Evolutionary conservation across 1,284 basidiomycete genomes (phyloP).

Genomic region (Cryptococcus sp.): DNA sequence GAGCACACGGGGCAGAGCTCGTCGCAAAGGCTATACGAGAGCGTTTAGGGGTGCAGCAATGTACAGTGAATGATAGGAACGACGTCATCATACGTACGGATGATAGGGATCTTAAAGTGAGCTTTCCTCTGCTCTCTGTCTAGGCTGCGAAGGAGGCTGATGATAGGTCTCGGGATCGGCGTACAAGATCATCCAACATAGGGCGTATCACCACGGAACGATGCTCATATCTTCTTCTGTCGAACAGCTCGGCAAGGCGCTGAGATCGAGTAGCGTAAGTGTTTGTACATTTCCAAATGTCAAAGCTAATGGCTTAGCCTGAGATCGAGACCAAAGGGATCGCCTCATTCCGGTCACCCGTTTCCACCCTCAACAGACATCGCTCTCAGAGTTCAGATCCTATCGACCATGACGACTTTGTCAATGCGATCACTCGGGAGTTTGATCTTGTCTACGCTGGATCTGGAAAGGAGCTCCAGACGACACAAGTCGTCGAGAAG

Average conservation of each 20-base stretch:
- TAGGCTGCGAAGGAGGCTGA: background rate
- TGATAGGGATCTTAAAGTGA: constrained; percentile 66
- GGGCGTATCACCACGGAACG: constrained; percentile 98
- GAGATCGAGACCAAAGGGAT: constrained; percentile 80
- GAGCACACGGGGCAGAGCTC: constrained; percentile 70
- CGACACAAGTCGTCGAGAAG: constrained; percentile 11
- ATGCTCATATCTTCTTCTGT: constrained; percentile 88
- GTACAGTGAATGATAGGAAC: constrained; percentile 79
- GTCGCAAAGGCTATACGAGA: constrained; percentile 69
- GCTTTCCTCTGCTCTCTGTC: constrained; percentile 39
- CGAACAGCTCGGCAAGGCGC: constrained; percentile 62
- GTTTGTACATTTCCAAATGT: background rate
- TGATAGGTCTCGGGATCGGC: constrained; percentile 90
- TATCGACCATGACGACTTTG: constrained; percentile 63
- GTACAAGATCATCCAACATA: constrained; percentile 85
- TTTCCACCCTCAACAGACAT: constrained; percentile 68
- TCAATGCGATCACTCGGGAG: constrained; percentile 62
- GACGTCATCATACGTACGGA: constrained; percentile 69
- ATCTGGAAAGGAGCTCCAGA: background rate
- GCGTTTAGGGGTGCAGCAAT: constrained; percentile 59
- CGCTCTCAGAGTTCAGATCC: constrained; percentile 26
- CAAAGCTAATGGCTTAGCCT: constrained; percentile 51
- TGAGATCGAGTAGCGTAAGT: constrained; percentile 65
- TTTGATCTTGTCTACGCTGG: constrained; percentile 62
- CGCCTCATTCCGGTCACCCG: constrained; percentile 84